phyloP scores from a whole-genome alignment of 2,329 filamentous ascomycete species.

The Diaporthe ilicicola region DNA sequence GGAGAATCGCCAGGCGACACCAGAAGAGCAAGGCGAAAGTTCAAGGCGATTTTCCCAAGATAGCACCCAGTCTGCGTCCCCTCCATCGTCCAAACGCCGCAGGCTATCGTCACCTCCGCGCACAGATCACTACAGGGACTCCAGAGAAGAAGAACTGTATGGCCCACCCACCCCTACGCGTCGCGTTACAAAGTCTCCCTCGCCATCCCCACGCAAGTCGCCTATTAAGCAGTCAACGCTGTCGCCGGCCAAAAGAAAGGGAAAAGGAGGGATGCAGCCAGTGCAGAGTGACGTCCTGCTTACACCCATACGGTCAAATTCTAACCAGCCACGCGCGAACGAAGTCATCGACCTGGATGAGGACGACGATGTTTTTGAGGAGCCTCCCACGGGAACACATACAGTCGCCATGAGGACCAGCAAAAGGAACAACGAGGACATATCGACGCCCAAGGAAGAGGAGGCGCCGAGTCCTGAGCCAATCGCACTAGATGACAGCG shows the following conservation, averaged over 20 bases:
- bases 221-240: slow-evolving; percentile 1
- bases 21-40: slow-evolving; percentile 17
- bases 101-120: slow-evolving; percentile 22
- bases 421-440: slow-evolving; percentile 29
- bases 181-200: neutral
- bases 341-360: slow-evolving; percentile 37
- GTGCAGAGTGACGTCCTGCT: slow-evolving; percentile 14
- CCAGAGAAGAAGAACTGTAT: slow-evolving; percentile 26
- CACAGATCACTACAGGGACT: neutral
- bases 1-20: slow-evolving; percentile 22
- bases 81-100: slow-evolving; percentile 28
- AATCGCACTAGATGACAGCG: slow-evolving; percentile 36
- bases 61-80: neutral
- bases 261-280: slow-evolving; percentile 34
- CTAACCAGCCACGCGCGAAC: slow-evolving; percentile 8
- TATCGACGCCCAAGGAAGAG: neutral
- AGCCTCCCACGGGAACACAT: neutral
- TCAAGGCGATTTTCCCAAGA: neutral
- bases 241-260: neutral
- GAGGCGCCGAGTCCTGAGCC: slow-evolving; percentile 18
- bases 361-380: slow-evolving; percentile 34
- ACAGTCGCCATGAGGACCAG: neutral
- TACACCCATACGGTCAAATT: slow-evolving; percentile 26
- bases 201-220: neutral
- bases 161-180: slow-evolving; percentile 30